Evolutionary conservation across 306 rosid genomes (phyloP), one percentile per base, ranked within the genome.

Genomic region (Alnus rubra): DNA sequence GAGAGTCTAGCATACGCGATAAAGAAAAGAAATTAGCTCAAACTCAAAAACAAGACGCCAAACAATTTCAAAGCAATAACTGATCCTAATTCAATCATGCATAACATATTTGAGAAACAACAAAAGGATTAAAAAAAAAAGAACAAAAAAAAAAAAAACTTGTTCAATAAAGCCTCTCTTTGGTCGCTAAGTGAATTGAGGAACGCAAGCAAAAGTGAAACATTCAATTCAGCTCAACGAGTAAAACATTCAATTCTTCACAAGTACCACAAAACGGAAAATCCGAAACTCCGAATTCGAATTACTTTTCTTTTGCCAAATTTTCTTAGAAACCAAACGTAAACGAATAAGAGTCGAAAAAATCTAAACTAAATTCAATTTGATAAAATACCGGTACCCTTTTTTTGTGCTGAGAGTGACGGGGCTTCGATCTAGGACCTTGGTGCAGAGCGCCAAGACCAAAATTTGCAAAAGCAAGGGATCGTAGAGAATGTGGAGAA

Each of bases 1-100:
- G 80, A 82, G 82, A 79, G 87, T 83, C 88, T 84, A 69, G 69
- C 42, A 19, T 16, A 63, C 58, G 49, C n/a, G 51, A 8, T 28
- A 31, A 55, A 33, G 55, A 33, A 31, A 80, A 33, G 7, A 3
- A 51, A 59, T 75, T 28, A 87, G 73, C 55, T 18, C 55, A 60
- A 44, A 53, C 11, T 44, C 68, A 4, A 58, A 37, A 28, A 58
- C 9, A 37, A 83, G 52, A 60, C n/a, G 31, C 9, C 14, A 55
- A 79, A 30, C 64, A 64, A 35, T 53, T 11, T 45, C 39, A 64
- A 77, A 64, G 69, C 52, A 2, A 33, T 1, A 39, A 52, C 4
- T 75, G 35, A 49, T 75, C 14, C 33, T 69, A n/a, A 59, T 52
- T 52, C 56, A 52, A 52, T 15, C 19, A 52, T 14, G 14, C 8